These are phyloP conservation scores for Lentinus polychrous DNA, from an alignment of 1,284 basidiomycete species.

Conservation along the genomic window DNA sequence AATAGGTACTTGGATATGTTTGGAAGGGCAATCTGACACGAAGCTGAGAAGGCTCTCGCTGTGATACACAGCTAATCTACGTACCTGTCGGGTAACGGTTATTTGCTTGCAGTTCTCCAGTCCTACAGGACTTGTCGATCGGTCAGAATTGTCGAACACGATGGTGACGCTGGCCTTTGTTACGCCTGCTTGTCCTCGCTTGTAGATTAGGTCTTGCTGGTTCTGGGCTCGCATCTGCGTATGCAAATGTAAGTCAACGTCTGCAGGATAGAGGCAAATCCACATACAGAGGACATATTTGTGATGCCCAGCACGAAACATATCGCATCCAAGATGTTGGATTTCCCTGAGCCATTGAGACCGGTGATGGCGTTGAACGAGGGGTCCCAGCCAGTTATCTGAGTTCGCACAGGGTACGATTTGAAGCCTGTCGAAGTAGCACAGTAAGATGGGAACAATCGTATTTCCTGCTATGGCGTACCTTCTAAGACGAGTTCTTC, in stretches of 20 bases:
- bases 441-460: background rate
- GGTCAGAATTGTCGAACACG: constrained; percentile 98
- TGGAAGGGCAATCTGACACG: constrained; percentile 77
- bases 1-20: constrained; percentile 96
- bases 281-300: constrained; percentile 76
- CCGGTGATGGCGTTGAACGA: constrained; percentile 99
- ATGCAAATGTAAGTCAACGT: constrained; percentile 1
- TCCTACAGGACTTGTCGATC: constrained; percentile 80
- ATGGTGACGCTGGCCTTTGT: constrained; percentile 98
- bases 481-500: constrained; percentile 80
- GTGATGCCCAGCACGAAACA: constrained; percentile 97
- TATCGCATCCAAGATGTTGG: constrained; percentile 96
- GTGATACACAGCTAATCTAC: constrained; percentile 15
- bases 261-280: background rate
- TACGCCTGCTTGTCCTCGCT: constrained; percentile 94
- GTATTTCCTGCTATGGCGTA: constrained; percentile 13
- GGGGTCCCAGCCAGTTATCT: constrained; percentile 91
- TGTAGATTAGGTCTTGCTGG: constrained; percentile 97
- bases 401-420: constrained; percentile 93
- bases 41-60: background rate
- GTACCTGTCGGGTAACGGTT: constrained; percentile 92
- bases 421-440: constrained; percentile 70
- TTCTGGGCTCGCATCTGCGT: constrained; percentile 89
- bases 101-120: constrained; percentile 84
- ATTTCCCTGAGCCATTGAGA: constrained; percentile 91